Evolutionary conservation across 2,329 filamentous ascomycete species (phyloP), one percentile per base, ranked within the genome.

Genomic region (Shiraia bambusicola): DNA sequence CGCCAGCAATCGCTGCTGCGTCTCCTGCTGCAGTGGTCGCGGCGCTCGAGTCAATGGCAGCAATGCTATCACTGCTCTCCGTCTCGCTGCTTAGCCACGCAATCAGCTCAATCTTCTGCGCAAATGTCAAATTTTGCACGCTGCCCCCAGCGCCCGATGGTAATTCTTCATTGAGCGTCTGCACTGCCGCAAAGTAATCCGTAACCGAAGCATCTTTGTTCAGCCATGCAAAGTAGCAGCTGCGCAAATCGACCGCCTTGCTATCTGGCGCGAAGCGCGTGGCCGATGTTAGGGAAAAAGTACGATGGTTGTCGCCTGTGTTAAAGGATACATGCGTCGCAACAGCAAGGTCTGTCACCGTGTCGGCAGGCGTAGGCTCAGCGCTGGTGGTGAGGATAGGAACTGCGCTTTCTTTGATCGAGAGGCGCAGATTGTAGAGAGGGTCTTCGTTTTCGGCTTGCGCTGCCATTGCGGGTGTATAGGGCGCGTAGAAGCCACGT

Each of bases 201-300:
- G 88, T 87, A 54, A 95, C 90, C 40, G 86, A 83, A 40, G 86
- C 83, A 73, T 97, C 92, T 69, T 90, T 89, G 72, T 96, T 94
- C 61, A 88, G 78, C 89, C 90, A 98, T 41, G 90, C 90, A 65
- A 97, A 95, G 75, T 92, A 96, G 71, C 96, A 92, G 67, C 87
- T 93, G 65, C 93, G 89, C 56, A 98, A 77, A 66, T 96, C 88
- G 59, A 95, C 84, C 4, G 86, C 78, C 41, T 77, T 76, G 58
- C 80, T 61, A 25, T 70, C 70, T 14, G 88, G 91, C 47, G 87
- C 79, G 74, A 97, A 97, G 58, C 93, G 88, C 54, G 93, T 98
- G 8, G 84, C 78, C 11, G 80, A 78, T 36, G 81, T 82, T 52
- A 95, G 80, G 1, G 85, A 76, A 44, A 94, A 77, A 5, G 82